Conservation (phyloP, 2,329 filamentous ascomycete genomes). For the Lomentospora prolificans region DNA sequence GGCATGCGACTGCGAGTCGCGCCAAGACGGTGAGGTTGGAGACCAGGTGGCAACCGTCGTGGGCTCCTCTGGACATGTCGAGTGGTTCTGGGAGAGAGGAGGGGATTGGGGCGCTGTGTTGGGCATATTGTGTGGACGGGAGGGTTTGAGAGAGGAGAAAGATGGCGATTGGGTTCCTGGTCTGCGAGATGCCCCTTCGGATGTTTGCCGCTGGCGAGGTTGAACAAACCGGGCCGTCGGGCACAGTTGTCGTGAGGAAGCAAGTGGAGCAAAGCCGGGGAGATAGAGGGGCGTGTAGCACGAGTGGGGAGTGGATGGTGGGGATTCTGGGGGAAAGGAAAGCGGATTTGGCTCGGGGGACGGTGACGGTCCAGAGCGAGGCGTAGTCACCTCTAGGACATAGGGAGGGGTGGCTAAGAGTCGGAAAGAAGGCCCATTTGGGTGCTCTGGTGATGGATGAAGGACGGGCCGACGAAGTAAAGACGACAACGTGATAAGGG, state of each 20-base stretch:
- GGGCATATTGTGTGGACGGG: constrained; percentile 7
- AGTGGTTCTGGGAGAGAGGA: not conserved
- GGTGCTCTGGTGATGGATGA: not conserved
- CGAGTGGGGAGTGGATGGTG: not conserved
- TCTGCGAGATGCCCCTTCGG: not conserved
- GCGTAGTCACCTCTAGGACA: not conserved
- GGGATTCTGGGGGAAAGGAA: not conserved
- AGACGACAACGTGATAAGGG: not conserved
- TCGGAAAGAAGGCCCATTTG: not conserved
- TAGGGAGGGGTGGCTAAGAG: not conserved
- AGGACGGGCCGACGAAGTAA: not conserved
- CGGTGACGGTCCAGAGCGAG: not conserved
- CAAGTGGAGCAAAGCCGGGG: not conserved
- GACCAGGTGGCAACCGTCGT: not conserved
- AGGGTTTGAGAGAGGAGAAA: not conserved
- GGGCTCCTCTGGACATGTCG: constrained; percentile 8
- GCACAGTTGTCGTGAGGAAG: not conserved
- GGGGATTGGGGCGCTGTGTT: constrained; percentile 10
- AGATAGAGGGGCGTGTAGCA: not conserved
- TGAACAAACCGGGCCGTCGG: not conserved
- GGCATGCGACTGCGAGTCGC: not conserved
- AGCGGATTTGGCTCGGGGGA: not conserved
- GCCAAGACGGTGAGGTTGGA: constrained; percentile 2
- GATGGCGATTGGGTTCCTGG: not conserved
- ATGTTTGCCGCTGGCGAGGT: not conserved